These are phyloP conservation scores for Paramecium biaurelia DNA, from an alignment of 73 alveolate genomes.

Conservation along the genomic window DNA sequence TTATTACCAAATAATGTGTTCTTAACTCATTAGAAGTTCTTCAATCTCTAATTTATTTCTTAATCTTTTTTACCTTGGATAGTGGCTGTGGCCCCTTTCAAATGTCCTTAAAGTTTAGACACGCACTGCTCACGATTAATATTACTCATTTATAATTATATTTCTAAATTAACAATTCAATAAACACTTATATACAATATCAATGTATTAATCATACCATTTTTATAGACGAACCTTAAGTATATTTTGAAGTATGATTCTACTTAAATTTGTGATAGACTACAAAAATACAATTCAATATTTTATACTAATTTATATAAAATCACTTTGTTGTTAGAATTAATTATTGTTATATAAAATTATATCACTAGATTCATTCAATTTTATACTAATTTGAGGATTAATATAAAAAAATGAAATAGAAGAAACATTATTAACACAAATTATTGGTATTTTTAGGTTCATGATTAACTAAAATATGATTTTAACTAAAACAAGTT, in stretches of 20 bases:
- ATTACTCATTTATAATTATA: not conserved
- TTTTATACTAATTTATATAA: no score
- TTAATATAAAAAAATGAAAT: no score
- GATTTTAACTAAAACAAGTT: no score
- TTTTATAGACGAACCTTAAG: not conserved
- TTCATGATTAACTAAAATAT: no score
- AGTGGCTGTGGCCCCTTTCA: not conserved
- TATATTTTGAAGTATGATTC: not conserved
- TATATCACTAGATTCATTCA: no score
- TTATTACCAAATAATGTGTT: not conserved
- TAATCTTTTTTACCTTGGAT: not conserved
- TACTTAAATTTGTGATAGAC: not conserved
- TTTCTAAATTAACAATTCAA: not conserved
- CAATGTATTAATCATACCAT: not conserved
- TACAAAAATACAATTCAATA: not conserved
- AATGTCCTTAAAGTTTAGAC: not conserved
- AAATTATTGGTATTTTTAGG: not conserved
- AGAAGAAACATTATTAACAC: not conserved
- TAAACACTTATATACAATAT: not conserved
- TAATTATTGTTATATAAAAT: no score
- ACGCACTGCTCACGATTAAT: not conserved
- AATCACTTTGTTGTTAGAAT: no score
- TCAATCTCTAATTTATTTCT: not conserved
- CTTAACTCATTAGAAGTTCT: not conserved
- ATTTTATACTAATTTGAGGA: no score